phyloP scores from a whole-genome alignment of 2,329 filamentous ascomycete genomes.

The Ceratocystis huliohia region DNA sequence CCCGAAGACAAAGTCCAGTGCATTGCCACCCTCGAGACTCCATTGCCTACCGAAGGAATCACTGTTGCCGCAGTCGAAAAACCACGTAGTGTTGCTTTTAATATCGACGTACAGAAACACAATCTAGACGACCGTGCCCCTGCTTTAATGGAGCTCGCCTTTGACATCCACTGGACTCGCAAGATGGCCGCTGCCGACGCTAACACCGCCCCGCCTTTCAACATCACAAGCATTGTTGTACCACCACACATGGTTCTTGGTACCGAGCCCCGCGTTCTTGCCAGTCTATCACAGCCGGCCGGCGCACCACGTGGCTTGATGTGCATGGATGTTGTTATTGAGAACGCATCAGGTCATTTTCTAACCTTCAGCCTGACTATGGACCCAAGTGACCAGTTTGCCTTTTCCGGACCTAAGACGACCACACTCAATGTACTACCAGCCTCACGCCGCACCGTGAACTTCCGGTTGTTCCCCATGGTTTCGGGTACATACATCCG shows the following conservation, averaged over 20 bases:
- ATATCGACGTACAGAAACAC: conserved; percentile 60
- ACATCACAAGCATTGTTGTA: conserved; percentile 58
- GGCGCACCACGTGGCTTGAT: conserved; percentile 29
- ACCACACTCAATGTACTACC: conserved; percentile 71
- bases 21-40: conserved; percentile 32
- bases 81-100: conserved; percentile 60
- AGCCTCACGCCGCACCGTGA: conserved; percentile 59
- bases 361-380: conserved; percentile 84
- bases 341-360: conserved; percentile 91
- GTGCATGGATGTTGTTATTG: conserved; percentile 52
- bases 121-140: conserved; percentile 71
- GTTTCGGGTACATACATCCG: conserved; percentile 53
- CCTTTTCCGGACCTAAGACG: conserved; percentile 79
- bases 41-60: conserved; percentile 32
- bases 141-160: conserved; percentile 58
- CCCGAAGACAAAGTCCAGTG: conserved; percentile 45
- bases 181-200: conserved; percentile 27
- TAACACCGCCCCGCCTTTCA: conserved; percentile 28
- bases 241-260: conserved; percentile 70
- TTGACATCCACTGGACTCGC: conserved; percentile 68
- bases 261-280: conserved; percentile 75
- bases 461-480: conserved; percentile 61
- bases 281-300: conserved; percentile 37
- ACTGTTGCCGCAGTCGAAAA: conserved; percentile 48
- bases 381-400: conserved; percentile 86